These are phyloP conservation scores for Biscogniauxia mediterranea DNA, from an alignment of 2,329 filamentous ascomycete species.

Conservation along the genomic window DNA sequence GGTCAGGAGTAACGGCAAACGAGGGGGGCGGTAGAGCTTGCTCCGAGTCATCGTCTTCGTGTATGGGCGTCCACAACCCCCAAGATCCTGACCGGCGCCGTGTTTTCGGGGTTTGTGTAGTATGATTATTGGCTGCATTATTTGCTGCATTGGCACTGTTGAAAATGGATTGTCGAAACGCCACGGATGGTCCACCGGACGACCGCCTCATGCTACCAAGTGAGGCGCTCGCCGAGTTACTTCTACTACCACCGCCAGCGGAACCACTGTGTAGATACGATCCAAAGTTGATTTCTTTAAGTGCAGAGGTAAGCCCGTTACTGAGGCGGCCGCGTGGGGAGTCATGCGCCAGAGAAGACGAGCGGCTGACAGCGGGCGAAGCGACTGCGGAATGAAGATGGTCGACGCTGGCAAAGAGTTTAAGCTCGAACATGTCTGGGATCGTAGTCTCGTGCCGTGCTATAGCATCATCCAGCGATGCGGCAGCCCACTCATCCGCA, in stretches of 20 bases:
- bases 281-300: conserved; percentile 28
- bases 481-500: conserved; percentile 17
- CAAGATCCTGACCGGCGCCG: conserved; percentile 41
- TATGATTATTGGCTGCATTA: conserved; percentile 39
- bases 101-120: conserved; percentile 23
- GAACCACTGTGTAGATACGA: conserved; percentile 39
- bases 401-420: conserved; percentile 71
- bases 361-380: conserved; percentile 31
- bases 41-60: conserved; percentile 24
- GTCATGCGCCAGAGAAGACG: conserved; percentile 33
- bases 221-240: conserved; percentile 44
- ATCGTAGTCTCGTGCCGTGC: conserved; percentile 39
- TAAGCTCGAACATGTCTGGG: conserved; percentile 69
- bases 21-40: conserved; percentile 28
- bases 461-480: conserved; percentile 29
- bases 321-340: conserved; percentile 39
- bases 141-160: conserved; percentile 33
- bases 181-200: conserved; percentile 20
- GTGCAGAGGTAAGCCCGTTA: conserved; percentile 35
- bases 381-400: conserved; percentile 56
- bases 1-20: conserved; percentile 53
- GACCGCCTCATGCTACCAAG: conserved; percentile 36
- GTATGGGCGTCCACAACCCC: conserved; percentile 47
- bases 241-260: conserved; percentile 40
- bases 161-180: conserved; percentile 23